Base-by-base conservation (phyloP, 192 early-diverging fungal genomes). In the Mortierella antarctica region DNA sequence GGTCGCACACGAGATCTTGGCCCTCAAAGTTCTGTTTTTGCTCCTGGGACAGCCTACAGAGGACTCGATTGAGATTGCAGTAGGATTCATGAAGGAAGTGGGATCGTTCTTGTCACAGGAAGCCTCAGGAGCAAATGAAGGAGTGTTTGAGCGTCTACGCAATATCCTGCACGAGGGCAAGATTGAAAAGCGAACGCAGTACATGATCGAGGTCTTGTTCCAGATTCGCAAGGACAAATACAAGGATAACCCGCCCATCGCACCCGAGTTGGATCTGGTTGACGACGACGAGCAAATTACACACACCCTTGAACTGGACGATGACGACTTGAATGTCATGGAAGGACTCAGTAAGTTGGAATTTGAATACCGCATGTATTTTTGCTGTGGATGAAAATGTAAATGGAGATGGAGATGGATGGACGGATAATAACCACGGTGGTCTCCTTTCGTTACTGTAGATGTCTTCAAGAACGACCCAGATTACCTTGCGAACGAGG, bases 161-260 rank as follows among this genome's bases (percentile, higher is more conserved):
- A 90, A 92, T 6, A 95, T 98, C 57, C 81, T 99, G 46, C 96
- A 99, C 73, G 96, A 99, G 74, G 96, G 95, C 10, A 88, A 91
- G 46, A 95, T 99, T 54, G 96, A 98, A 64, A 96, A 95, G 74
- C 94, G 97, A 71, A 91, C 95, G 6, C 96, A 99, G 82, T 96
- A 98, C 68, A 99, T 98, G 96, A 94, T 99, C 41, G 97, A 99
- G 82, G 96, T 97, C 18, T 71, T 99, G 41, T 97, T 99, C 78
- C 96, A 99, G 87, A 89, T 96, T 21, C 88, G 97, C 46, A 95
- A 95, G 60, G 95, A 97, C 57, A 95, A 95, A 61, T 99, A 94
- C 86, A 96, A 96, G 63, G 93, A 96, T 67, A 94, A 95, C 65
- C 92, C 91, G 58, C 83, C 92, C 5, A 84, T 98, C 9, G 74